A percentile compares a stretch with the other conserved stretches of the same genome.
Conservation (phyloP, 2,329 filamentous ascomycete species). For the Penicillium sp. region DNA sequence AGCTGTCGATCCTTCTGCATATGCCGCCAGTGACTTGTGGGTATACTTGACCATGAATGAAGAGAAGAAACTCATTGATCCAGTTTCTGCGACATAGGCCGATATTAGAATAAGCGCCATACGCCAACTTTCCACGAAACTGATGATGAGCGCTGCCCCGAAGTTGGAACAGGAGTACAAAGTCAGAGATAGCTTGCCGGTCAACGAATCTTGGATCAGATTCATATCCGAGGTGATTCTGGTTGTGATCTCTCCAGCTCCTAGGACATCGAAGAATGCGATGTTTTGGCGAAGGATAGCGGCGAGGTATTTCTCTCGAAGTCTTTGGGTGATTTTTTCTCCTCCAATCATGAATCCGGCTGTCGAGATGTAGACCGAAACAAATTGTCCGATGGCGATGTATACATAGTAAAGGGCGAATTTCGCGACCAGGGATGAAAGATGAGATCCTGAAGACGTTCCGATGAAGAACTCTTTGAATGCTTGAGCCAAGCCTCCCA, state of each 20-base stretch:
- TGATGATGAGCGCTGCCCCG: background rate
- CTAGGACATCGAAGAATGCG: slow-evolving; percentile 74
- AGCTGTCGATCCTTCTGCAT: background rate
- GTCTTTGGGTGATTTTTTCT: background rate
- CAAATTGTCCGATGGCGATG: background rate
- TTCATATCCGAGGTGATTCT: slow-evolving; percentile 70
- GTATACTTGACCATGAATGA: background rate
- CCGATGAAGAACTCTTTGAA: background rate
- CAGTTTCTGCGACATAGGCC: background rate
- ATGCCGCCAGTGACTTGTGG: background rate
- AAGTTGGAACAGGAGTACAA: background rate
- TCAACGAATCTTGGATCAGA: background rate
- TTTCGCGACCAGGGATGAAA: background rate
- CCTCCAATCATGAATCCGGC: background rate
- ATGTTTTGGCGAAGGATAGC: slow-evolving; percentile 72
- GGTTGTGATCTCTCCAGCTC: slow-evolving; percentile 74
- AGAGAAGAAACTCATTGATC: background rate
- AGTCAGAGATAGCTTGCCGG: background rate
- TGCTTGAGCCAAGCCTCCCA: background rate
- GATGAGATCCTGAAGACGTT: background rate
- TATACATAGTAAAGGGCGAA: background rate
- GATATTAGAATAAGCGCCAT: background rate
- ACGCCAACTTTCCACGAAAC: background rate
- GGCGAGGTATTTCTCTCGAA: slow-evolving; percentile 51
- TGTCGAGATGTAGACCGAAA: background rate